Percentiles rank a stretch among this genome's conserved stretches.
These are phyloP conservation scores for Dittrichia graveolens DNA, from an alignment of 129 eudicot genomes.

Conservation along the genomic window DNA sequence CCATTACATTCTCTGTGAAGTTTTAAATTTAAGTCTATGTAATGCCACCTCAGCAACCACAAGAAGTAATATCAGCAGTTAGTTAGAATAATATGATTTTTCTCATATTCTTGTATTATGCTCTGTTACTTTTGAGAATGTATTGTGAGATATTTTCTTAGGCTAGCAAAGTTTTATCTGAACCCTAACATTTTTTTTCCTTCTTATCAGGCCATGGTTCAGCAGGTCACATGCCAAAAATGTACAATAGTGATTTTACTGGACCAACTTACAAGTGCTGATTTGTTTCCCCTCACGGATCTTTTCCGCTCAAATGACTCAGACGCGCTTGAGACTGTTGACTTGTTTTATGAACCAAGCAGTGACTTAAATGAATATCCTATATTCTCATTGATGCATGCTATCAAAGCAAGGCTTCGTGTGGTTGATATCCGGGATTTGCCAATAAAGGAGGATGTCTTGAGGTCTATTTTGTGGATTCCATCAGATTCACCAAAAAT, in stretches of 20 bases:
- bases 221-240: slow-evolving; percentile 42
- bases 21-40: no score
- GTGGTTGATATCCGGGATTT: slow-evolving; percentile 52
- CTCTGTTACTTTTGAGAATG: not conserved
- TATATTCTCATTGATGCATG: slow-evolving; percentile 45
- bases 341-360: slow-evolving; percentile 43
- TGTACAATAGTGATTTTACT: slow-evolving; percentile 38
- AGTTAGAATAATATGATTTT: no score
- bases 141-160: not conserved
- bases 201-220: slow-evolving; percentile 44
- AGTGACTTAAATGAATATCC: slow-evolving; percentile 35
- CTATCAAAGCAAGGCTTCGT: slow-evolving; percentile 47
- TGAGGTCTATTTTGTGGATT: slow-evolving; percentile 47
- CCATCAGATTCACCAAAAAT: slow-evolving; percentile 31
- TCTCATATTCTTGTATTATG: no score
- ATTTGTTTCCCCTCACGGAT: slow-evolving; percentile 51
- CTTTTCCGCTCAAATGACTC: slow-evolving; percentile 33
- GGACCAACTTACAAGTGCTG: slow-evolving; percentile 49
- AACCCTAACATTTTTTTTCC: not conserved
- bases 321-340: slow-evolving; percentile 40
- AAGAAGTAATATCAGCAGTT: no score
- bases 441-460: slow-evolving; percentile 43
- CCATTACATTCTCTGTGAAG: no score
- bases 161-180: slow-evolving; percentile 10
- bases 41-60: no score